Conservation (phyloP, 1,139 yeast species). For the Scheffersomyces segobiensis region DNA sequence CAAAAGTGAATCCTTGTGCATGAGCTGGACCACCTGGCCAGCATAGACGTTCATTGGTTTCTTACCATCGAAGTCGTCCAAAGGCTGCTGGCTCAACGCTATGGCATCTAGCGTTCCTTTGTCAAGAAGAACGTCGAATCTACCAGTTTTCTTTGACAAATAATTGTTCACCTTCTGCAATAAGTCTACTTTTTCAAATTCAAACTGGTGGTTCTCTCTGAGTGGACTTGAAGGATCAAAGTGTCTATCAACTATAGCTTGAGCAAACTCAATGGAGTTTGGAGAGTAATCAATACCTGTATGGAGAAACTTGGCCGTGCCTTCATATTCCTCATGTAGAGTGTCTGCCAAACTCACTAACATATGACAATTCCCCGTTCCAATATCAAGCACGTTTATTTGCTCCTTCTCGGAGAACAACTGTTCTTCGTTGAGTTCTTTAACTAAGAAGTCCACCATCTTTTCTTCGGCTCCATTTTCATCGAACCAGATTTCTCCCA, state of each 20-base stretch:
- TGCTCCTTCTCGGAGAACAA: slow-evolving; percentile 27
- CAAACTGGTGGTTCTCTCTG: slow-evolving; percentile 18
- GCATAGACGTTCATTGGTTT: slow-evolving; percentile 68
- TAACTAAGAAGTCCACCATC: slow-evolving; percentile 64
- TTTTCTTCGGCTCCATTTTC: slow-evolving; percentile 88
- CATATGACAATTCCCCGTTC: slow-evolving; percentile 95
- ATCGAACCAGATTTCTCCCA: slow-evolving; percentile 96
- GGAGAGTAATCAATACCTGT: slow-evolving; percentile 85
- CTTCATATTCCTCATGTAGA: slow-evolving; percentile 37
- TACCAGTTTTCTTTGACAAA: slow-evolving; percentile 26
- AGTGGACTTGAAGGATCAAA: slow-evolving; percentile 21
- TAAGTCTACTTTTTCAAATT: slow-evolving; percentile 50
- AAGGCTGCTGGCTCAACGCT: slow-evolving; percentile 68
- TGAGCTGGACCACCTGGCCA: slow-evolving; percentile 52
- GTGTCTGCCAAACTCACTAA: slow-evolving; percentile 69
- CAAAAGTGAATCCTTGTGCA: slow-evolving; percentile 59
- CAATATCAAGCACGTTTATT: slow-evolving; percentile 68
- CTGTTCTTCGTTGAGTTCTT: slow-evolving; percentile 27
- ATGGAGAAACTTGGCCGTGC: slow-evolving; percentile 37
- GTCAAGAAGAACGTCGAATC: slow-evolving; percentile 77
- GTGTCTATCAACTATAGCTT: slow-evolving; percentile 49
- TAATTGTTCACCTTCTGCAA: slow-evolving; percentile 34
- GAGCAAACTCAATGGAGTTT: slow-evolving; percentile 74
- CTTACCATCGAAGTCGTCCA: slow-evolving; percentile 39
- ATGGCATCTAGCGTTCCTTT: slow-evolving; percentile 98